Conservation (phyloP, 768 basidiomycete genomes). For the Hygrophorus pudorinus region DNA sequence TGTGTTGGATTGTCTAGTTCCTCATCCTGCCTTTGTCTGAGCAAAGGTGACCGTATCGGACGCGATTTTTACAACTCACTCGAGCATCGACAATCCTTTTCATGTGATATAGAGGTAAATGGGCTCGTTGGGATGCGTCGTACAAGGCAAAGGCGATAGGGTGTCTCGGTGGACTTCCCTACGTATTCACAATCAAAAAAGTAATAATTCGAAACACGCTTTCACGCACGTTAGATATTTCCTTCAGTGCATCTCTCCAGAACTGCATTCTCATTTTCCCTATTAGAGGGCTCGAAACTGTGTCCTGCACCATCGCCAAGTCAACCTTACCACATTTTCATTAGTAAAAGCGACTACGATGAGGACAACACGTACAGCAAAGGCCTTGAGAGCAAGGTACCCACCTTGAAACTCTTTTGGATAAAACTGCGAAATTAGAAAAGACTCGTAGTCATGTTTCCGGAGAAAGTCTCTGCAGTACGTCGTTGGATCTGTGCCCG, state of each 20-base stretch:
- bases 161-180: slow-evolving; percentile 72
- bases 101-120: slow-evolving; percentile 64
- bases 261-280: slow-evolving; percentile 85
- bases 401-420: slow-evolving; percentile 54
- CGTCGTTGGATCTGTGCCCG: slow-evolving; percentile 30
- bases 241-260: slow-evolving; percentile 74
- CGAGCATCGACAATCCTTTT: slow-evolving; percentile 80
- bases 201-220: neutral
- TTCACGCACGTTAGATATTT: slow-evolving; percentile 47
- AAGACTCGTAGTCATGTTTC: slow-evolving; percentile 78
- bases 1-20: slow-evolving; percentile 58
- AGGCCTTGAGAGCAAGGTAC: slow-evolving; percentile 75
- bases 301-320: slow-evolving; percentile 66
- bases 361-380: slow-evolving; percentile 52
- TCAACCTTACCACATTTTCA: slow-evolving; percentile 45
- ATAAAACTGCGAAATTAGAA: slow-evolving; percentile 59
- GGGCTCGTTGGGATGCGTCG: slow-evolving; percentile 37
- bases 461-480: slow-evolving; percentile 68
- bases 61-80: slow-evolving; percentile 31
- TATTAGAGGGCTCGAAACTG: slow-evolving; percentile 60
- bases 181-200: slow-evolving; percentile 14
- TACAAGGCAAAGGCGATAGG: slow-evolving; percentile 71
- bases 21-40: slow-evolving; percentile 37
- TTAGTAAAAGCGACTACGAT: neutral
- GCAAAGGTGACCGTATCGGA: slow-evolving; percentile 7